Percentiles rank a stretch among this genome's conserved stretches.
Evolutionary conservation across 148 eudicot species (phyloP).

Genomic region (Talinum fruticosum): DNA sequence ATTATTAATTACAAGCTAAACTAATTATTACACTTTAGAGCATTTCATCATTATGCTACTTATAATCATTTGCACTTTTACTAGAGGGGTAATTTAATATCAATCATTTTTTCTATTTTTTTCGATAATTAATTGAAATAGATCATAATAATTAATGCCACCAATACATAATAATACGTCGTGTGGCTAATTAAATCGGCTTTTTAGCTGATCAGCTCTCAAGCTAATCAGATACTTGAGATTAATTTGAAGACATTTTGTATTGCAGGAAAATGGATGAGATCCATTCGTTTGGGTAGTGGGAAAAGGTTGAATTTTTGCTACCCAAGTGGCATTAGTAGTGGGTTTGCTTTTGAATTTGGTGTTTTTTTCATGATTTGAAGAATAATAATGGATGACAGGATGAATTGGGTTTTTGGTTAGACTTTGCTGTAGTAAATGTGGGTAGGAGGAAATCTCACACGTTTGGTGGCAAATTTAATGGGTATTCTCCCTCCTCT

Average conservation of each 20-base stretch:
- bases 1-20: too few relatives aligned
- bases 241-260: not conserved
- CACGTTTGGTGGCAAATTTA: constrained; percentile 9
- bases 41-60: too few relatives aligned
- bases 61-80: too few relatives aligned
- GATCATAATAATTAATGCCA: too few relatives aligned
- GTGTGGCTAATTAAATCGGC: too few relatives aligned
- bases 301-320: constrained; percentile 3
- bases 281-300: not conserved
- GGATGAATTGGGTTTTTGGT: constrained; percentile 1
- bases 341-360: not conserved
- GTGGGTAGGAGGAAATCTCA: not conserved
- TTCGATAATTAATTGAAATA: too few relatives aligned
- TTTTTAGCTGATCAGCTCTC: too few relatives aligned
- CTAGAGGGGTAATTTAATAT: too few relatives aligned
- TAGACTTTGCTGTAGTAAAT: not conserved
- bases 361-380: not conserved
- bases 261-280: not conserved
- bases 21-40: too few relatives aligned
- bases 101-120: too few relatives aligned
- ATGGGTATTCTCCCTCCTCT: not conserved
- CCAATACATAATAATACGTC: too few relatives aligned
- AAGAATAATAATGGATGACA: not conserved
- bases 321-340: not conserved
- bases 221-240: too few relatives aligned